Evolutionary conservation across 208 protist genomes (phyloP), one percentile per base, ranked within the genome.

Genomic region (Trypanosoma congolense): DNA sequence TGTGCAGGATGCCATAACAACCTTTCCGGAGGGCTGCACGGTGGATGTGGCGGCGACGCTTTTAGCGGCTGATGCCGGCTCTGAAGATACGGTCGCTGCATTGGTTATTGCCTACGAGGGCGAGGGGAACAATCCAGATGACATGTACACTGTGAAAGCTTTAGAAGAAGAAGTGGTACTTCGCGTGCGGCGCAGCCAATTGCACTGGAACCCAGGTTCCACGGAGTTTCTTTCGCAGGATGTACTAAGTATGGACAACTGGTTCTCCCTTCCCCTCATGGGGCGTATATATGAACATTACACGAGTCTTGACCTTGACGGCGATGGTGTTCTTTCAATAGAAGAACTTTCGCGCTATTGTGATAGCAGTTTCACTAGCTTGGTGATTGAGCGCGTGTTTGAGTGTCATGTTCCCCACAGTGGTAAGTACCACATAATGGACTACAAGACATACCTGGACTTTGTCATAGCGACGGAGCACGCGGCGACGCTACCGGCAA

Each of bases 401-500:
- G 85, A 96, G 61, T 86, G 87, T 40, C 81, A 95, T 65, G 88
- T 94, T 22, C 73, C 68, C 8, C 81, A 90, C 48, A 90, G 68
- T 52, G 70, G 77, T 25, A 58, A 57, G 18, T 61, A 73, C 0
- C 77, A 88, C 54, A 61, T 94, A 38, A 95, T 97, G 83, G 85
- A 96, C 60, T 97, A 91, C 72, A 93, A 95, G 59, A 88, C 77
- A 2, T 97, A 91, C 53, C 58, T 97, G 10, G 86, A 96, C 63
- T 97, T 97, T 81, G 87, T 97, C 24, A 87, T 97, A 35, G 89
- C 92, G 5, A 92, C 77, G 10, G 82, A 93, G 63, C 76, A 97
- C 72, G 76, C 84, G 12, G 70, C 75, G n/a, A 86, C 81, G n/a
- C 51, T 68, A 4, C 71, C 86, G 24, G 70, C 85, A 18, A 78